A percentile compares a stretch with the other conserved stretches of the same genome.
Evolutionary conservation across 192 early-diverging fungal species (phyloP).

Genomic region (Linnemannia elongata): DNA sequence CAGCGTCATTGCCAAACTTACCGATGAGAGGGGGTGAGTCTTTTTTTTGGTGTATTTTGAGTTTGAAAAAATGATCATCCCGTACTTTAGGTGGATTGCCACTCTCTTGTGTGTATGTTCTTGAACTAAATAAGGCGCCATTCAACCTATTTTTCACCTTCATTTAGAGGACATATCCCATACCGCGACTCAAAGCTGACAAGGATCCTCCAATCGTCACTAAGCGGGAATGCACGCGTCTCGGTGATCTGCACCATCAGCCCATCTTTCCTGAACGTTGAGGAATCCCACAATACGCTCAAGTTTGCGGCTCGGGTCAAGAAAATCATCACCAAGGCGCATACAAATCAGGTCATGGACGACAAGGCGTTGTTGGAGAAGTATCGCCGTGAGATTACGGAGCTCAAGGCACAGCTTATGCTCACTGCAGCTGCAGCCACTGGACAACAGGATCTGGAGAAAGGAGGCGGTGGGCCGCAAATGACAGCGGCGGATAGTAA

Average conservation of each 20-base stretch:
- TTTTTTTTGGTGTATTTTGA: not conserved
- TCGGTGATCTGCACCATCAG: constrained; percentile 95
- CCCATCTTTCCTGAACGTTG: constrained; percentile 79
- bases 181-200: constrained; percentile 98
- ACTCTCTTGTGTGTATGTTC: not conserved
- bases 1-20: constrained; percentile 92
- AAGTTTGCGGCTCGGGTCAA: constrained; percentile 96
- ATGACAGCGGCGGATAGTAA: constrained; percentile 50
- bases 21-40: constrained; percentile 72
- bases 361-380: constrained; percentile 89
- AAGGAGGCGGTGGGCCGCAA: constrained; percentile 19
- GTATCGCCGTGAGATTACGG: constrained; percentile 84
- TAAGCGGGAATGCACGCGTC: constrained; percentile 91
- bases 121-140: not conserved
- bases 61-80: no score
- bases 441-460: constrained; percentile 16
- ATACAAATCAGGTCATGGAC: constrained; percentile 83
- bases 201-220: constrained; percentile 90
- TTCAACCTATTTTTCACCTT: not conserved
- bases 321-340: constrained; percentile 83
- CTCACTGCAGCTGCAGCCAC: constrained; percentile 67
- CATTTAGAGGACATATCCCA: constrained; percentile 81
- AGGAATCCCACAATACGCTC: constrained; percentile 92
- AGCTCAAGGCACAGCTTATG: constrained; percentile 75
- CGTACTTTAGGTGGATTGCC: not conserved